Evolutionary conservation across 1,139 yeast genomes (phyloP), one percentile per base, ranked within the genome.

Genomic region (Taiozyma sp.): DNA sequence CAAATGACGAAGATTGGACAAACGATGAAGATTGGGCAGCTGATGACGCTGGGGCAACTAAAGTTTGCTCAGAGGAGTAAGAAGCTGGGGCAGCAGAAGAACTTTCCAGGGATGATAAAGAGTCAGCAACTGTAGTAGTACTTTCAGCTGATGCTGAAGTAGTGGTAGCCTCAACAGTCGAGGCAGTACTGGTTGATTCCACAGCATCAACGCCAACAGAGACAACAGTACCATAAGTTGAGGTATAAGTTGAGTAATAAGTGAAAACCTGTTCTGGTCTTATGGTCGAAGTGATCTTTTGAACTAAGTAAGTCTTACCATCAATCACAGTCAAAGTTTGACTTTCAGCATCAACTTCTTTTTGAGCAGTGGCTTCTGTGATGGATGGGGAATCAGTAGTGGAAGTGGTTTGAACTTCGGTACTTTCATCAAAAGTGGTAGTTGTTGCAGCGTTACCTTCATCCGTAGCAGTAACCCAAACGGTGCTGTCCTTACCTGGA

Each of bases 261-360:
- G 60, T 57, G 24, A 42, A 39, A 14, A 64, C 61, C 6, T 53
- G 55, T 14, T 61, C 63, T 21, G 64, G 57, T 44, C 49, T 51
- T 45, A 62, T 56, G 21, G 65, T 62, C 44, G 62, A 58, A 28
- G 52, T 50, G 28, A 56, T 51, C 44, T 53, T 53, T 14, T 57
- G 49, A 28, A 56, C 62, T 29, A 56, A 50, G 49, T 60, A 62
- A n/a, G 65, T 61, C 11, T 60, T 59, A 43, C 64, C 64, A 46
- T 56, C 63, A 46, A 62, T 59, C 14, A 61, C 62, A 41, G 65
- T 62, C 41, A 58, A 46, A 16, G 53, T 49, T 24, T 54, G 40
- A 6, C 52, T 37, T 16, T 45, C 48, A 16, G 16, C 45, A 32
- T 32, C 35, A 11, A 50, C 54, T 26, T 32, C 56, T 42, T 49